Base-by-base conservation (phyloP, 2,329 filamentous ascomycete species). In the Cladosporium velox region DNA sequence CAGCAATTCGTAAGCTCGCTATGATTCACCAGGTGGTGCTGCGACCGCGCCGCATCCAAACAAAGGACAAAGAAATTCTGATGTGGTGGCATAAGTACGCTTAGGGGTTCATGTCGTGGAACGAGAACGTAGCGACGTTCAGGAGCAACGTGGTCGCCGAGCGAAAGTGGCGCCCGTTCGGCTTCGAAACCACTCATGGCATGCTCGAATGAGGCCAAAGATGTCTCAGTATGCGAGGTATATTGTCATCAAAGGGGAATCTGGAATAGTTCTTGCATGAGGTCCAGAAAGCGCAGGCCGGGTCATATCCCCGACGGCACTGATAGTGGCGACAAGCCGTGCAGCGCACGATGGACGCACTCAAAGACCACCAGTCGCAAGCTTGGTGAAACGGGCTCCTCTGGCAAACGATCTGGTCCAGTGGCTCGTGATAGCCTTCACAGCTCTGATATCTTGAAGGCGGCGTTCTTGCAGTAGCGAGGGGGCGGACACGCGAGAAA, bases 41-140 rank as follows among this genome's bases (percentile, higher is more conserved):
- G 38, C 38, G 35, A 4, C 38, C 38, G 15, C 24, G 38, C 38
- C 24, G 24, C 15, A 44, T 47, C 57, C 57, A 44, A 24, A 41
- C 34, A 58, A 24, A 28, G 38, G 10, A 41, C 35, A 59, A 59
- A 59, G 57, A 59, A 47, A 34, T 21, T 47, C 14, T 11, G 14
- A 59, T 35, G 32, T 47, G 57, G 57, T 59, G 34, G 57, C 57
- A 59, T 59, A 47, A 24, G 26, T 59, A 18, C 57, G 38, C 57
- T 32, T 26, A 18, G 18, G 32, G 21, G 21, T 18, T n/a, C 47
- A 52, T 62, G 59, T 38, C 59, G 59, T 62, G 59, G 32, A 62
- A 62, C 59, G 10, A 47, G 38, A 52, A 52, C 59, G 15, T 26
- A 11, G 44, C 32, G 28, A 35, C 52, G 14, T 32, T 34, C 52